These are phyloP conservation scores for Fagus crenata DNA, from an alignment of 306 rosid genomes.

Conservation along the genomic window DNA sequence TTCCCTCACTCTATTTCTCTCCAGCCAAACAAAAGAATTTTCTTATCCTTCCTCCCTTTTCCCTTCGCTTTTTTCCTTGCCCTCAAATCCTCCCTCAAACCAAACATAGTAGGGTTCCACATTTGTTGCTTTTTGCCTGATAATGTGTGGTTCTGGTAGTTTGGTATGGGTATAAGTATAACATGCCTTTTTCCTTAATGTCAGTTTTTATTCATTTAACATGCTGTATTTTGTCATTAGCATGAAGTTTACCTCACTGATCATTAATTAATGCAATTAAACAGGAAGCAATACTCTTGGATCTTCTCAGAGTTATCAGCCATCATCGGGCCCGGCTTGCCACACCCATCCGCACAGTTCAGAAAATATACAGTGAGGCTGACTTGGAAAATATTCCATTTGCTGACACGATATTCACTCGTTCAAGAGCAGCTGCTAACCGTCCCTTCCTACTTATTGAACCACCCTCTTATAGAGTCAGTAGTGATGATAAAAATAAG, in stretches of 20 bases:
- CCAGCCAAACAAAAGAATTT: too few species aligned
- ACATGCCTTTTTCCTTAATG: background rate
- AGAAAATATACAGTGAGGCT: constrained; percentile 70
- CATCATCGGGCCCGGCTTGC: constrained; percentile 94
- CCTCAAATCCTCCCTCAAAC: too few species aligned
- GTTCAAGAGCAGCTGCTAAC: constrained; percentile 49
- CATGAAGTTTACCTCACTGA: constrained; percentile 24
- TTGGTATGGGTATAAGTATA: background rate
- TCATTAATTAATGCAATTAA: constrained; percentile 33
- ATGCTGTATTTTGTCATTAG: constrained; percentile 12
- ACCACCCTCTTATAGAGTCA: constrained; percentile 76
- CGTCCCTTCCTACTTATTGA: constrained; percentile 75
- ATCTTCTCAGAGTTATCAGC: constrained; percentile 92
- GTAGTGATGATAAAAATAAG: constrained; percentile 71
- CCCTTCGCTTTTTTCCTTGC: too few species aligned
- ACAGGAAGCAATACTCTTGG: constrained; percentile 94
- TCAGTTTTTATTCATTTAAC: background rate
- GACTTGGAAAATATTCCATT: constrained; percentile 78
- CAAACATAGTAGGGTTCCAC: background rate
- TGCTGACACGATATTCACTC: constrained; percentile 62
- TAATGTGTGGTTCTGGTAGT: background rate
- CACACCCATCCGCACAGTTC: constrained; percentile 96
- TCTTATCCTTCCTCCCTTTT: too few species aligned
- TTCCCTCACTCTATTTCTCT: too few species aligned
- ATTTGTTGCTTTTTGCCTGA: constrained; percentile 4